Evolutionary conservation across 352 stramenopile species (phyloP), one percentile per base, ranked within the genome.

Genomic region (Phytophthora hybrid): DNA sequence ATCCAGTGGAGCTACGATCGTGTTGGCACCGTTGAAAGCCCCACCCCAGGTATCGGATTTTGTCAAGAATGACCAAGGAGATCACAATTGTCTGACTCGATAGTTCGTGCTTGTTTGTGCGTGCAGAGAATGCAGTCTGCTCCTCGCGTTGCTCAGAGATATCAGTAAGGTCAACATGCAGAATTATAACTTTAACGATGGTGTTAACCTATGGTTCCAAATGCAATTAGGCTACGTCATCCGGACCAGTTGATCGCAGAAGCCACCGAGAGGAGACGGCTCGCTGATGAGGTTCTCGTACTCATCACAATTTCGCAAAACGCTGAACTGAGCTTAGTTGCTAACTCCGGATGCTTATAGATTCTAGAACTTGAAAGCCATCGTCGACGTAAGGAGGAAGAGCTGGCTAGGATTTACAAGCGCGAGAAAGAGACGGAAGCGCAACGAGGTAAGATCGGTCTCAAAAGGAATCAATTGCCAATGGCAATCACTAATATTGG

Each of bases 241-340:
- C 63, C 76, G 29, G 54, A 77, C 19, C 56, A 75, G n/a, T 32
- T 78, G 5, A 81, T 88, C 10, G 52, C 69, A 34, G 73, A 82
- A 47, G 76, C 78, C 21, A 69, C 51, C 2, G 76, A 76, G 13
- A 71, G 73, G 23, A 66, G 70, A 46, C 59, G 65, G 49, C 59
- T 69, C 23, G 51, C 47, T 23, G 57, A 79, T 32, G 78, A 85
- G 78, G 80, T 84, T 29, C 9, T 11, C 23, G 7, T 13, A 21
- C 44, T 21, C 52, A 5, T 21, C 29, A 13, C 37, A 16, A n/a
- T 47, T 21, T 32, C 44, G 11, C 37, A 29, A 21, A 10, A 29
- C 49, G 18, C 37, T 63, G 11, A 32, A 49, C 23, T n/a, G 29
- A 46, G 53, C 10, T 37, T 7, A 21, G 7, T 21, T 52, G 2